phyloP scores from a whole-genome alignment of 257 asterid species.

The Agastache rugosa region DNA sequence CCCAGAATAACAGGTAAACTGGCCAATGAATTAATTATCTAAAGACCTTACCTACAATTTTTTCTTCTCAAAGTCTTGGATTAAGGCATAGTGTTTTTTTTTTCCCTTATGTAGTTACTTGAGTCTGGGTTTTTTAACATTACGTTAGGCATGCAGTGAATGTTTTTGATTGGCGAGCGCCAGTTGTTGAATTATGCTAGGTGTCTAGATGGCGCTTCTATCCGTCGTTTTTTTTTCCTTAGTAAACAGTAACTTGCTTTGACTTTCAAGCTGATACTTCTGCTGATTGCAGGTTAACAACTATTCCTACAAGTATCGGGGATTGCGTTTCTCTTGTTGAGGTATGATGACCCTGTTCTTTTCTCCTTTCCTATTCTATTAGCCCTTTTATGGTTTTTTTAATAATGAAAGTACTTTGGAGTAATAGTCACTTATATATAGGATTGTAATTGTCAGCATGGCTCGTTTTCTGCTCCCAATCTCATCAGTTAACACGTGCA shows the following conservation, averaged over 20 bases:
- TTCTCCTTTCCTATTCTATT: constrained; percentile 18
- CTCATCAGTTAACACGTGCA: constrained; percentile 43
- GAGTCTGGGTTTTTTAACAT: background rate
- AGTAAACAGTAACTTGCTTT: constrained; percentile 15
- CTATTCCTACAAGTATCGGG: constrained; percentile 70
- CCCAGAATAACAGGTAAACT: constrained; percentile 79
- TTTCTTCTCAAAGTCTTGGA: constrained; percentile 30
- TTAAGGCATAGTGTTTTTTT: constrained; percentile 6
- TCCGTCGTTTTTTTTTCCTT: background rate
- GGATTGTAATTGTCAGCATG: constrained; percentile 9
- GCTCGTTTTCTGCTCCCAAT: constrained; percentile 24
- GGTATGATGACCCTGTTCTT: constrained; percentile 48
- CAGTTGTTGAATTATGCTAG: constrained; percentile 19
- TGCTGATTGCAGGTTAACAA: constrained; percentile 63
- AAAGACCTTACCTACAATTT: constrained; percentile 15
- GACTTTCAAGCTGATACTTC: constrained; percentile 21
- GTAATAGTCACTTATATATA: constrained; percentile 13
- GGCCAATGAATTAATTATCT: constrained; percentile 18
- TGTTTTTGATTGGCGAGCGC: background rate
- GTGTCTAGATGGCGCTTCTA: constrained; percentile 17
- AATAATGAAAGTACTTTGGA: constrained; percentile 12
- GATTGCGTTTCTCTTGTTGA: constrained; percentile 77
- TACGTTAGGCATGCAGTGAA: constrained; percentile 4
- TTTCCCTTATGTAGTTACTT: background rate
- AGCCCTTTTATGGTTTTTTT: background rate